Percentiles rank a stretch among this genome's conserved stretches.
Evolutionary conservation across 345 rosid species (phyloP).

Genomic region (Combretum micranthum): DNA sequence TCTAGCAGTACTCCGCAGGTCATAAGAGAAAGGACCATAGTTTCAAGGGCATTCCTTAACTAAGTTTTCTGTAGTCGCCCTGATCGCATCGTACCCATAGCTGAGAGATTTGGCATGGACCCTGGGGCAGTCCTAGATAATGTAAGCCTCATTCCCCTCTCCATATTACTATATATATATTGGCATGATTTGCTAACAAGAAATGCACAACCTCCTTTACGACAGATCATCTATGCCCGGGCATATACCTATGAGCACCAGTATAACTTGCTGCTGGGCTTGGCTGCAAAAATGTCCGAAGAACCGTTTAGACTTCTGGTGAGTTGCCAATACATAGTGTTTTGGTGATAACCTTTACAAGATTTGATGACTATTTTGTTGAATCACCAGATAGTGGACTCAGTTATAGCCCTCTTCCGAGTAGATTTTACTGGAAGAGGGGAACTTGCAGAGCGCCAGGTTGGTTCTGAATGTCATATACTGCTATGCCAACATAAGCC

Average conservation of each 20-base stretch:
- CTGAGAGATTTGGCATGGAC: slow-evolving; percentile 99
- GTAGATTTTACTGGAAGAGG: slow-evolving; percentile 90
- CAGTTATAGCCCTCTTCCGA: slow-evolving; percentile 74
- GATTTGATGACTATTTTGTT: not conserved
- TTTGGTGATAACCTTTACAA: not conserved
- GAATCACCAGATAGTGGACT: slow-evolving; percentile 65
- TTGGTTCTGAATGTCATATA: slow-evolving; percentile 14
- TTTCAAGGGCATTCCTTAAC: slow-evolving; percentile 18
- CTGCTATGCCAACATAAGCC: not conserved
- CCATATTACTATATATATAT: not conserved
- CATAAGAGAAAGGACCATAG: too few relatives aligned
- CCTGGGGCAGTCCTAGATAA: slow-evolving; percentile 95
- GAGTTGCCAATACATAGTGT: slow-evolving; percentile 2
- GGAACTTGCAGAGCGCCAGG: slow-evolving; percentile 89
- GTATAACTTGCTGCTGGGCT: slow-evolving; percentile 78
- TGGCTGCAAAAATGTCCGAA: slow-evolving; percentile 95
- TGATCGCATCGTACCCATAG: slow-evolving; percentile 77
- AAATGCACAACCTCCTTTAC: slow-evolving; percentile 2
- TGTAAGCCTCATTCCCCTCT: slow-evolving; percentile 25
- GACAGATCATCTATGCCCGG: slow-evolving; percentile 84
- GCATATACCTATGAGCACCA: slow-evolving; percentile 89
- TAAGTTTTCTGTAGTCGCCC: slow-evolving; percentile 53
- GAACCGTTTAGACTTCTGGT: slow-evolving; percentile 86
- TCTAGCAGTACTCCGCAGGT: too few relatives aligned
- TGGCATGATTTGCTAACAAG: not conserved